A percentile compares a stretch with the other conserved stretches of the same genome.
These are phyloP conservation scores for Nigrospora sphaerica DNA, from an alignment of 2,329 filamentous ascomycete genomes.

Conservation along the genomic window DNA sequence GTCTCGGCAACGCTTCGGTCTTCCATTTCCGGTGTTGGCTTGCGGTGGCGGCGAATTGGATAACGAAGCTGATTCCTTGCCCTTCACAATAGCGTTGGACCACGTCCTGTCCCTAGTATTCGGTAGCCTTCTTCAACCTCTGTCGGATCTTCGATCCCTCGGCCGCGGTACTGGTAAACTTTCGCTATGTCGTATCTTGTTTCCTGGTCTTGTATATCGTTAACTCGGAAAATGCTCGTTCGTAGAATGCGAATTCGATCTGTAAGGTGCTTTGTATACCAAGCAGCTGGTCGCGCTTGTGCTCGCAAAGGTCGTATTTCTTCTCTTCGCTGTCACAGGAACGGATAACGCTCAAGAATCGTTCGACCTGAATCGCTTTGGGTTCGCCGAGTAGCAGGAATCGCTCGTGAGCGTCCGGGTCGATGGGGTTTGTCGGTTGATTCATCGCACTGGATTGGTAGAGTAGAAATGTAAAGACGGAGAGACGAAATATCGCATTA, in stretches of 20 bases:
- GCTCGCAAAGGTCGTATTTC: background rate
- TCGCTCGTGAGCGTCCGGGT: background rate
- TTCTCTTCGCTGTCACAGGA: background rate
- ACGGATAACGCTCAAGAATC: background rate
- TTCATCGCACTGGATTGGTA: background rate
- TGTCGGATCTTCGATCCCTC: background rate
- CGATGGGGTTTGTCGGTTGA: background rate
- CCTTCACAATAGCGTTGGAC: background rate
- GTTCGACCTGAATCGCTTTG: background rate
- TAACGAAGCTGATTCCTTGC: background rate
- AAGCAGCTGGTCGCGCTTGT: constrained; percentile 1
- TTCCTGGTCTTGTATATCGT: background rate
- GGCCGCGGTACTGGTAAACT: background rate
- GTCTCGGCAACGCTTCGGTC: constrained; percentile 1
- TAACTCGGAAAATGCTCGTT: background rate
- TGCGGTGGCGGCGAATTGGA: background rate
- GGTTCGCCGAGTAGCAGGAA: background rate
- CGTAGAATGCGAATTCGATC: constrained; percentile 1
- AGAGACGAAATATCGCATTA: background rate
- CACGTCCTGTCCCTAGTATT: background rate
- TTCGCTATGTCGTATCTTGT: background rate
- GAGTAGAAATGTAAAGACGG: background rate
- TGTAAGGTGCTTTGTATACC: background rate
- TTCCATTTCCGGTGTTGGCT: background rate
- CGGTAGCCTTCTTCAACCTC: background rate